Evolutionary conservation across 257 asterid genomes (phyloP).

Genomic region (Haberlea rhodopensis): DNA sequence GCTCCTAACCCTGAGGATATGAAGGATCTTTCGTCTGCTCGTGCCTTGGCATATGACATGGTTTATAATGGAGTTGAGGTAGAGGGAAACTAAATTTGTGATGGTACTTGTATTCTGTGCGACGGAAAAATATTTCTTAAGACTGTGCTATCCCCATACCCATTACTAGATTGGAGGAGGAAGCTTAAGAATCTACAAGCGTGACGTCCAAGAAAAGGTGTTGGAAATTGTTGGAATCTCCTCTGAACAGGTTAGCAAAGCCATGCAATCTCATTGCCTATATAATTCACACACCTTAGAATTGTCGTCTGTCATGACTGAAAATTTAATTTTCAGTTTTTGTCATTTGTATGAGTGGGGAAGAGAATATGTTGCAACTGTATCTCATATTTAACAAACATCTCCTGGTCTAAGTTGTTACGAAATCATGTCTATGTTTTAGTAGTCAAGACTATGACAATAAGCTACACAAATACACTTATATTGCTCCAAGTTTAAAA

Average conservation of each 20-base stretch:
- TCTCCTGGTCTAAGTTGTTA: neutral
- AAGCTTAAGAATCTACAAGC: conserved; percentile 93
- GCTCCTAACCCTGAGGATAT: conserved; percentile 97
- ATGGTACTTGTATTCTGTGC: conserved; percentile 4
- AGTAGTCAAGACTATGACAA: too few relatives aligned
- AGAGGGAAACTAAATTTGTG: conserved; percentile 17
- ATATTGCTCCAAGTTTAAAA: too few relatives aligned
- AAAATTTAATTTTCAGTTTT: neutral
- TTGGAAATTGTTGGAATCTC: conserved; percentile 83
- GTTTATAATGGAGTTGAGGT: conserved; percentile 99
- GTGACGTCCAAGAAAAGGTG: conserved; percentile 91
- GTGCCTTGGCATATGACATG: conserved; percentile 97
- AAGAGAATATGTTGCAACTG: neutral
- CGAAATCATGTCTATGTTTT: too few relatives aligned
- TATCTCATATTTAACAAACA: neutral
- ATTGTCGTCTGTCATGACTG: neutral
- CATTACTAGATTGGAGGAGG: conserved; percentile 88
- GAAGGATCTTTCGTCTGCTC: conserved; percentile 79
- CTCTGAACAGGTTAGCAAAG: conserved; percentile 56
- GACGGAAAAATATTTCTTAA: neutral
- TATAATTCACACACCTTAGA: neutral
- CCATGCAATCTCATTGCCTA: conserved; percentile 15
- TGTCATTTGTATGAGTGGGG: conserved; percentile 1
- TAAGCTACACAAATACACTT: too few relatives aligned
- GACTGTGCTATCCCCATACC: conserved; percentile 13